Percentiles rank a stretch among this genome's conserved stretches.
These are phyloP conservation scores for Periconia sp. DNA, from an alignment of 2,329 filamentous ascomycete genomes.

Conservation along the genomic window DNA sequence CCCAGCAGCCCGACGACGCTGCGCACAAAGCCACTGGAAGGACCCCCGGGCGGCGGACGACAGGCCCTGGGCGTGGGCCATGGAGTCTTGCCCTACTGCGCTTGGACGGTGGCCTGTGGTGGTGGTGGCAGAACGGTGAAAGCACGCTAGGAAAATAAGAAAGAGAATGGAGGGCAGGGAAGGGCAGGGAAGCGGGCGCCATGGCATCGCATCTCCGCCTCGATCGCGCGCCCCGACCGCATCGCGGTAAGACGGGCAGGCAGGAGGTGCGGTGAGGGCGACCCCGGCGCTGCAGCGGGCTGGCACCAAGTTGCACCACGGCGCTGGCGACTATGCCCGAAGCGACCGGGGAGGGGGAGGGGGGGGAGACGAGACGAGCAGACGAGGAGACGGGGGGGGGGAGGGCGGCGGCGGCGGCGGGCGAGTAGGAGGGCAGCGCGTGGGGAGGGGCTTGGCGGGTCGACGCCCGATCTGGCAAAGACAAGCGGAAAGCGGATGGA, in stretches of 20 bases:
- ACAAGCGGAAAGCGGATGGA: constrained; percentile 37
- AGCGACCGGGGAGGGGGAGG: constrained; percentile 21
- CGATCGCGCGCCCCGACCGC: constrained; percentile 47
- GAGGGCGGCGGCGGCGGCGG: constrained; percentile 24
- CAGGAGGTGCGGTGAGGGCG: constrained; percentile 44
- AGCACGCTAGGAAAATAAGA: constrained; percentile 46
- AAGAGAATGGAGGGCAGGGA: constrained; percentile 25
- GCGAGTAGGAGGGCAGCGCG: constrained; percentile 28
- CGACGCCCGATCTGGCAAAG: constrained; percentile 32
- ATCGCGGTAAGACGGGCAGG: constrained; percentile 34
- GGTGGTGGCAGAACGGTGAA: no score
- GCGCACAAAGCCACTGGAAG: constrained; percentile 21
- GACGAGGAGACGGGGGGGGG: no score
- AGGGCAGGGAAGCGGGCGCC: constrained; percentile 30
- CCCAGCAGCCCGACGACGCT: constrained; percentile 31
- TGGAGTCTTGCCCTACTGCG: constrained; percentile 17
- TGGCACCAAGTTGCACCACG: constrained; percentile 19
- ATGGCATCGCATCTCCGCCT: constrained; percentile 39
- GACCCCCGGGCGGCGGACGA: constrained; percentile 1
- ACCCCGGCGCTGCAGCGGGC: constrained; percentile 29
- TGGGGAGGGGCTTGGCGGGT: constrained; percentile 23
- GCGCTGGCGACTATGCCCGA: constrained; percentile 26
- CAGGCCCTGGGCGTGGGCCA: background rate
- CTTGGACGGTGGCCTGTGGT: no score
- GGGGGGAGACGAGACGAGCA: no score